phyloP scores from a whole-genome alignment of 148 eudicot genomes.

The Mesembryanthemum crystallinum region DNA sequence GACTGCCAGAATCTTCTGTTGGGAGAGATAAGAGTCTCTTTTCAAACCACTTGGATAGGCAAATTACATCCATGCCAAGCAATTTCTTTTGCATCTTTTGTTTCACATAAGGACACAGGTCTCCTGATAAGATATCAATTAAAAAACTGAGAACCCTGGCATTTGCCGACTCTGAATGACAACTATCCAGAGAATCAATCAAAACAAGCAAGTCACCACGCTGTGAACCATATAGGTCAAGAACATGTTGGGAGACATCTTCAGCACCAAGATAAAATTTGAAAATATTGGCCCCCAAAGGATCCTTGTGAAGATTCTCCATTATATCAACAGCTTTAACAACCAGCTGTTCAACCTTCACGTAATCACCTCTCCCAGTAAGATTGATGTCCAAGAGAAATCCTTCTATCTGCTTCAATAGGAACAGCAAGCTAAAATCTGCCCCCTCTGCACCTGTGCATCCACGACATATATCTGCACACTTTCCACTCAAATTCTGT shows the following conservation, averaged over 20 bases:
- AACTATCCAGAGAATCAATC: slow-evolving; percentile 70
- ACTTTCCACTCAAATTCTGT: slow-evolving; percentile 52
- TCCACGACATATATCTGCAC: slow-evolving; percentile 53
- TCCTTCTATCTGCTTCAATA: slow-evolving; percentile 69
- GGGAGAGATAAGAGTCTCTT: slow-evolving; percentile 63
- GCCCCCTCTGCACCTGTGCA: slow-evolving; percentile 51
- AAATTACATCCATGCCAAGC: slow-evolving; percentile 54
- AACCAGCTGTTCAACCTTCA: slow-evolving; percentile 56
- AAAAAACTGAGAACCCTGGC: slow-evolving; percentile 75
- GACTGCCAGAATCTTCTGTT: slow-evolving; percentile 45
- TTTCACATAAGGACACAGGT: slow-evolving; percentile 49
- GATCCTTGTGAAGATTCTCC: slow-evolving; percentile 61
- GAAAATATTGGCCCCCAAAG: slow-evolving; percentile 45
- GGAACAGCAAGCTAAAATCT: slow-evolving; percentile 60
- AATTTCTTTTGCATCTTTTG: slow-evolving; percentile 62
- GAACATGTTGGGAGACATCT: slow-evolving; percentile 45
- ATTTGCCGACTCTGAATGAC: slow-evolving; percentile 68
- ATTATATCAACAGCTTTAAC: slow-evolving; percentile 60
- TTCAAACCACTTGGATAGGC: slow-evolving; percentile 83
- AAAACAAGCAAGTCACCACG: slow-evolving; percentile 74
- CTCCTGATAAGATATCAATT: slow-evolving; percentile 63
- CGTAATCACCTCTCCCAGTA: slow-evolving; percentile 35
- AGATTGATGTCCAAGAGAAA: slow-evolving; percentile 43
- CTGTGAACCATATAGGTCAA: slow-evolving; percentile 60
- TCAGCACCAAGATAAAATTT: slow-evolving; percentile 61